Conservation (phyloP, 1,284 basidiomycete genomes). For the Chondrostereum purpureum region DNA sequence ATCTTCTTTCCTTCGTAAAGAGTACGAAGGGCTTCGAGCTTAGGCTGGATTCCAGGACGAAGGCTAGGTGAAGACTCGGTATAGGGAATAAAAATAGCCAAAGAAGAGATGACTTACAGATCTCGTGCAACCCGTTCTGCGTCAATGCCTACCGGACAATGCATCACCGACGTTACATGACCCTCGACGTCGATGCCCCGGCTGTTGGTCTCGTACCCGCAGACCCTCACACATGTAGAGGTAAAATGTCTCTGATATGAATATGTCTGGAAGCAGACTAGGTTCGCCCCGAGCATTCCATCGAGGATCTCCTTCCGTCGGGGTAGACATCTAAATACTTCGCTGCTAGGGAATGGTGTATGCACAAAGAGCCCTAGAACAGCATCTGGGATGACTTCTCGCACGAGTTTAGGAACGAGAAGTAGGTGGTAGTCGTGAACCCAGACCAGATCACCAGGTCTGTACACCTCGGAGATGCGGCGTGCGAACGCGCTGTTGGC, state of each 20-base stretch:
- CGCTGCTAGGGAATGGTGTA: constrained; percentile 95
- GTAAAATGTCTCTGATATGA: constrained; percentile 95
- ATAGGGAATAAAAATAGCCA: background rate
- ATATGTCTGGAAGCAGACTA: constrained; percentile 97
- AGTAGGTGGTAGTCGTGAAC: constrained; percentile 93
- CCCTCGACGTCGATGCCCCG: constrained; percentile 89
- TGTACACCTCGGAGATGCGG: constrained; percentile 71
- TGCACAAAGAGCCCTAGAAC: constrained; percentile 93
- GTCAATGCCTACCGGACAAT: constrained; percentile 98
- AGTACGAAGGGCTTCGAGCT: constrained; percentile 77
- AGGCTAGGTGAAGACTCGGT: constrained; percentile 32
- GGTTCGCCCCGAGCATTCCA: constrained; percentile 96
- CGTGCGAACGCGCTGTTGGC: constrained; percentile 86
- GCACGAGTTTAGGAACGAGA: constrained; percentile 81
- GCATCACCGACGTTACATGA: constrained; percentile 77
- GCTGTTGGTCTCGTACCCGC: constrained; percentile 86
- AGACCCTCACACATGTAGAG: constrained; percentile 92
- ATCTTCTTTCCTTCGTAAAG: constrained; percentile 98
- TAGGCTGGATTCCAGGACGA: constrained; percentile 81
- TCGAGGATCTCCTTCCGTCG: constrained; percentile 90
- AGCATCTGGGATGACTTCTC: constrained; percentile 71
- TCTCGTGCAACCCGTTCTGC: constrained; percentile 85
- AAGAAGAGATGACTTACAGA: constrained; percentile 40
- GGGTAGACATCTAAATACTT: constrained; percentile 92
- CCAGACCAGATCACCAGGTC: constrained; percentile 87